phyloP scores from a whole-genome alignment of 768 basidiomycete genomes.

The Leccinellum rugosiceps region DNA sequence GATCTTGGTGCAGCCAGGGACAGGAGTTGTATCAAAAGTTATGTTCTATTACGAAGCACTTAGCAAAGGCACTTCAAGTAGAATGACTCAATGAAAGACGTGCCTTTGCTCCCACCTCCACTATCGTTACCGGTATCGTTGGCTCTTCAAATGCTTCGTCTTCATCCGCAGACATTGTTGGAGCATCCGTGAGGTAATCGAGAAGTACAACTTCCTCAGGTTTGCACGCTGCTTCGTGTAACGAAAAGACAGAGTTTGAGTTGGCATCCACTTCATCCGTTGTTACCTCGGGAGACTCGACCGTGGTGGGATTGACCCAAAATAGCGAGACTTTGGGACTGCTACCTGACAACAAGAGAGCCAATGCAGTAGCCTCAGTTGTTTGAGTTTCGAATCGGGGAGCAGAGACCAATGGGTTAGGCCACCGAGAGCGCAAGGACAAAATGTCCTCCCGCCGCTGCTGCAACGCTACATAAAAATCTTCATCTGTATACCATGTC shows the following conservation, averaged over 20 bases:
- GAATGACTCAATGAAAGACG: not conserved
- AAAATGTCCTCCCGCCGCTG: not conserved
- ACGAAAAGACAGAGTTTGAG: not conserved
- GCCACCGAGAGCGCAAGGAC: conserved; percentile 3
- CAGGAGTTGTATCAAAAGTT: not conserved
- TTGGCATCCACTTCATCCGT: not conserved
- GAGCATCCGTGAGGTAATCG: conserved; percentile 1
- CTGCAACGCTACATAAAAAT: not conserved
- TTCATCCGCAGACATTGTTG: not conserved
- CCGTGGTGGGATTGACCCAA: not conserved
- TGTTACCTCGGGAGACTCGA: not conserved
- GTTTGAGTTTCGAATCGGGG: conserved; percentile 9
- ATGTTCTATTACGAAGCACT: not conserved
- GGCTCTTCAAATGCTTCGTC: not conserved
- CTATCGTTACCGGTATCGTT: not conserved
- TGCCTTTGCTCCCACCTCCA: not conserved
- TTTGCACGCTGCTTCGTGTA: not conserved
- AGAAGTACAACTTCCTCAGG: not conserved
- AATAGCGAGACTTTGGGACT: not conserved
- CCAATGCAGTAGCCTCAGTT: not conserved
- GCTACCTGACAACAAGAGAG: not conserved
- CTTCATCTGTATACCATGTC: not conserved
- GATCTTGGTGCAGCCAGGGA: not conserved
- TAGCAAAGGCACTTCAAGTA: not conserved
- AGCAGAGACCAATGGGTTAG: conserved; percentile 11